Base-by-base conservation (phyloP, 2,329 filamentous ascomycete genomes). In the Orbilia ellipsospora region DNA sequence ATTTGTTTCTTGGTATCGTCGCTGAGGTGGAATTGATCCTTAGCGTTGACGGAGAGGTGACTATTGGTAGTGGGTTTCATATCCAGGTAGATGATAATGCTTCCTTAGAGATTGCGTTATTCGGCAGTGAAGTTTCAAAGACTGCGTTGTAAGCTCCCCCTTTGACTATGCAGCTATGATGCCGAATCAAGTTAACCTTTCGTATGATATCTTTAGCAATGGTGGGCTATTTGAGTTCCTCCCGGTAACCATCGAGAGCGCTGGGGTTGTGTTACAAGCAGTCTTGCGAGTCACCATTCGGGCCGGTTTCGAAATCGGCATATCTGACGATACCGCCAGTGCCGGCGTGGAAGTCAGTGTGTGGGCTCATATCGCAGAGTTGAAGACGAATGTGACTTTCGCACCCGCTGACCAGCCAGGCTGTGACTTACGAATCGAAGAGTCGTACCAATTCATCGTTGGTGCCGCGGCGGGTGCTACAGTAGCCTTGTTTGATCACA, bases 151-250 rank as follows among this genome's bases (percentile, higher is more conserved):
- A 81, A 83, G 86, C 81, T 10, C 18, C 4, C 1, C 26, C 2
- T 48, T n/a, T n/a, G 44, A 26, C 8, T 23, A 23, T 23, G 23
- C 23, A 23, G 23, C 23, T 23, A 23, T 23, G 23, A 4, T 4
- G 4, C 2, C 23, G 23, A 23, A 23, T 23, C 23, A 23, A 23
- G 23, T 5, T 42, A 15, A 40, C 13, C 54, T 40, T 15, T 36
- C 15, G 12, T 23, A 56, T 45, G 18, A 20, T 10, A 16, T 28
- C 23, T 36, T 45, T 66, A 87, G 86, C 52, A 84, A 85, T 2
- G 86, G 86, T 4, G 87, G 85, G 0, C 80, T 83, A 13, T 88
- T 88, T 72, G 86, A 88, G 67, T 88, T 88, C 68, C 83, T 89
- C 0, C 87, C 87, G 0, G 85, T 88, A 2, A 85, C 82, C 0